These are phyloP conservation scores for Teratosphaeria viscida DNA, from an alignment of 2,329 filamentous ascomycete species.

Conservation along the genomic window DNA sequence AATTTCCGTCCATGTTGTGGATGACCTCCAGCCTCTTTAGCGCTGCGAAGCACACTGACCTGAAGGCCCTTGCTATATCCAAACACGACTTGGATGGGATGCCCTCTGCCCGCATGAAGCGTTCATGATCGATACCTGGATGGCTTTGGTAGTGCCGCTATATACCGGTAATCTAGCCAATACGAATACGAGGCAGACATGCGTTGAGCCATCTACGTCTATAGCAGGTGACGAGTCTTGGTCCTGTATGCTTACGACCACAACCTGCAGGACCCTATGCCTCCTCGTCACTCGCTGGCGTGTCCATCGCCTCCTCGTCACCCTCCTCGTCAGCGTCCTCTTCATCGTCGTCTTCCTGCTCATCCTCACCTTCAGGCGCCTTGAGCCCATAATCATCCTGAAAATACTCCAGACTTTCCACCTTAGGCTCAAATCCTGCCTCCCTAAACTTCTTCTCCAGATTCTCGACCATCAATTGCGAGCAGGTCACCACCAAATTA, in stretches of 20 bases:
- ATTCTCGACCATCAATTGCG: conserved; percentile 71
- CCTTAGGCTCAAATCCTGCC: conserved; percentile 68
- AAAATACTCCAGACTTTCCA: conserved; percentile 66
- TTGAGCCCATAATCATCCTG: conserved; percentile 83
- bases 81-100: too few species aligned
- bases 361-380: conserved; percentile 49
- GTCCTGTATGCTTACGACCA: neutral
- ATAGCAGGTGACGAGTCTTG: neutral
- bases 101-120: too few species aligned
- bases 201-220: neutral
- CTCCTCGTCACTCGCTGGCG: conserved; percentile 1
- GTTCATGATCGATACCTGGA: neutral
- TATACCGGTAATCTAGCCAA: neutral
- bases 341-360: conserved; percentile 49
- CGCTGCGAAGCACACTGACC: too few species aligned
- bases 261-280: neutral
- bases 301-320: conserved; percentile 3
- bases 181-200: neutral
- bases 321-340: conserved; percentile 42
- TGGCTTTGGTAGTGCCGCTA: too few species aligned
- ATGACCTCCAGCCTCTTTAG: too few species aligned
- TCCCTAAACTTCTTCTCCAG: conserved; percentile 64
- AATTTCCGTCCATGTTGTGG: too few species aligned
- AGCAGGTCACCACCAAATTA: conserved; percentile 82
- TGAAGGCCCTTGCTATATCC: too few species aligned